Base-by-base conservation (phyloP, 2,329 filamentous ascomycete species). In the Penicillium hesseltinei region DNA sequence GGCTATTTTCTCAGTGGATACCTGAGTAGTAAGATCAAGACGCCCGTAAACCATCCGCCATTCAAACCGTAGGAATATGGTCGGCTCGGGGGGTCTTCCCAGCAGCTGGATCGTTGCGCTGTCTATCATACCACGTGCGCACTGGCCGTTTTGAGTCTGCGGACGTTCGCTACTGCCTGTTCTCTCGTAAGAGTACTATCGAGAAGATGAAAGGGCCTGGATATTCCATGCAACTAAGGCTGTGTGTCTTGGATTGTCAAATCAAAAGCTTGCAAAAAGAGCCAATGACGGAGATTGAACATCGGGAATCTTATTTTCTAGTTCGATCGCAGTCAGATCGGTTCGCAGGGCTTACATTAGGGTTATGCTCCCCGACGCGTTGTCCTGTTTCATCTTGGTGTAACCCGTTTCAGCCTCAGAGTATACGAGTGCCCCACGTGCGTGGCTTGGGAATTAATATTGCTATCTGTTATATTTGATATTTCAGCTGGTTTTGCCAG, bases 301-400 rank as follows among this genome's bases (percentile, higher is more conserved):
- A 23, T 33, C 31, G 29, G 45, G 8, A 17, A 44, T 15, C 8
- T 47, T 19, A 19, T 27, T 21, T 27, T 27, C 29, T 50, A 7
- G 25, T 17, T 43, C 25, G 17, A 29, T 33, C 40, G 36, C 19
- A 15, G 44, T 38, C n/a, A 51, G 40, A 49, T 52, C 46, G 54
- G 48, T 48, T 35, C 46, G 25, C 7, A 48, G 46, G 33, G 3
- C 27, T 19, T 40, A 11, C 17, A 46, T 46, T 52, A 42, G 40
- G 40, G 48, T 42, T 46, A 52, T 38, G 38, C 42, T 52, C 47
- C 53, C 53, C 53, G 53, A 51, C 21, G 19, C 17, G 44, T 9
- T 13, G 46, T 21, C 29, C 2, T 33, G 13, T 51, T 43, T 39
- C 10, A 29, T 38, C 42, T 35, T 33, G 7, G 47, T 38, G n/a